Conservation (phyloP, 805 yeast species). For the Yarrowia hollandica region DNA sequence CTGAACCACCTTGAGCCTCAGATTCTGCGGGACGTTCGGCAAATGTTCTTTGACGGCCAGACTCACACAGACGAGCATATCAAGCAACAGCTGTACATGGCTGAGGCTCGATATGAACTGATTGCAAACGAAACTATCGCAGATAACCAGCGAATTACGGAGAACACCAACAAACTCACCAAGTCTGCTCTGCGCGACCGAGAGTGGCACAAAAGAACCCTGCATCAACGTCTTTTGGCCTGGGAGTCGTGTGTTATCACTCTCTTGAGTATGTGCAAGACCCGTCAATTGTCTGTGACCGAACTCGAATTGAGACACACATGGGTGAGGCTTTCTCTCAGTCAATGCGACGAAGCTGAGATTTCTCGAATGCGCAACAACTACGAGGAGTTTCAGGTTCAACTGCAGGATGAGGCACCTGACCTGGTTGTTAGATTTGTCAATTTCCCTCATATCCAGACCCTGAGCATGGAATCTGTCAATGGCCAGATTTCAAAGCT, state of each 20-base stretch:
- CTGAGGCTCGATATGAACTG: conserved; percentile 20
- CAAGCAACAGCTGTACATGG: conserved; percentile 5
- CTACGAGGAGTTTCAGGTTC: conserved; percentile 34
- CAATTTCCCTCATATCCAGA: conserved; percentile 62
- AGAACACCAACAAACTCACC: not conserved
- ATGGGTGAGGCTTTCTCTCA: conserved; percentile 52
- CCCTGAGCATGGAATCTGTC: conserved; percentile 52
- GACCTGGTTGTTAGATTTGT: conserved; percentile 48
- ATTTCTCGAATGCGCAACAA: conserved; percentile 40
- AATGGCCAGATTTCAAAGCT: conserved; percentile 67
- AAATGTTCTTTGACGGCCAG: conserved; percentile 19
- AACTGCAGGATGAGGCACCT: conserved; percentile 25
- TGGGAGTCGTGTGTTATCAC: conserved; percentile 31
- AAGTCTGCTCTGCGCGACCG: not conserved
- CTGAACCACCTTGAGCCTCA: conserved; percentile 20
- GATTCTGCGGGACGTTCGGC: conserved; percentile 7
- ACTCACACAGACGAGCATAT: not conserved
- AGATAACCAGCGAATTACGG: not conserved
- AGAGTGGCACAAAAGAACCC: conserved; percentile 9
- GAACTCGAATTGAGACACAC: conserved; percentile 41
- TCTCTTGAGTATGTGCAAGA: conserved; percentile 18
- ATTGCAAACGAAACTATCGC: conserved; percentile 21
- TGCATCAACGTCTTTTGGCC: conserved; percentile 5
- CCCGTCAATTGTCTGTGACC: not conserved
- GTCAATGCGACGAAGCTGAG: conserved; percentile 46